phyloP scores from a whole-genome alignment of 1,139 yeast genomes.

The Scheffersomyces parashehatae region DNA sequence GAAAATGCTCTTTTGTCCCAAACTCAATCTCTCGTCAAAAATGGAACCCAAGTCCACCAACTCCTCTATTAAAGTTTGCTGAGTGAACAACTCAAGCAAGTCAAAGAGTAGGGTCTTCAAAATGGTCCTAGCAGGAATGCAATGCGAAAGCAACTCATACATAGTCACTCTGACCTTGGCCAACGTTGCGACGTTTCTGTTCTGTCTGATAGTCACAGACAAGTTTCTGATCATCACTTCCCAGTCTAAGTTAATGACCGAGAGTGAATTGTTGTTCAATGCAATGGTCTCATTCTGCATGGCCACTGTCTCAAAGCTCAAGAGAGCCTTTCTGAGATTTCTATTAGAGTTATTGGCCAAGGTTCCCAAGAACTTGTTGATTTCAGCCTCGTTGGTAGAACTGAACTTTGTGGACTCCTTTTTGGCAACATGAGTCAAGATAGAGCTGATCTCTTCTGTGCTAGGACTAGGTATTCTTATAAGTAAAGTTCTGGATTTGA shows the following conservation, averaged over 20 bases:
- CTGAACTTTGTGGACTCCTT: constrained; percentile 56
- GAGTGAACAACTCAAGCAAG: constrained; percentile 44
- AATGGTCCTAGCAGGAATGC: constrained; percentile 83
- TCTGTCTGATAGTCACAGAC: constrained; percentile 58
- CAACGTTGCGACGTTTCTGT: constrained; percentile 69
- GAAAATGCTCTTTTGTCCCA: constrained; percentile 87
- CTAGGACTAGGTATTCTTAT: constrained; percentile 86
- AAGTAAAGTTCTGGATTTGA: constrained; percentile 86
- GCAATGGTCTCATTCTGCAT: constrained; percentile 65
- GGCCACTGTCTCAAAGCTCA: constrained; percentile 81
- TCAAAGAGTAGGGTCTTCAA: constrained; percentile 67
- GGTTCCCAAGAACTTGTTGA: constrained; percentile 41
- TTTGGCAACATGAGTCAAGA: constrained; percentile 55
- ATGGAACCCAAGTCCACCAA: constrained; percentile 70
- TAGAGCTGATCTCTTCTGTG: constrained; percentile 51
- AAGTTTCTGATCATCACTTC: constrained; percentile 68
- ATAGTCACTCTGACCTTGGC: constrained; percentile 72
- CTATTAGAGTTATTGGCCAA: constrained; percentile 63
- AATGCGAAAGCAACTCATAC: constrained; percentile 87
- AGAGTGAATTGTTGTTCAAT: constrained; percentile 37
- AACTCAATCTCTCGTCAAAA: constrained; percentile 84
- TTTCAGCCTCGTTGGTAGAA: constrained; percentile 34
- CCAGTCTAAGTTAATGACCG: constrained; percentile 74
- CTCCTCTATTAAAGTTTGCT: constrained; percentile 37
- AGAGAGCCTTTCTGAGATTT: constrained; percentile 74